phyloP scores from a whole-genome alignment of 495 filamentous ascomycete species.

The Penicillium fimorum region DNA sequence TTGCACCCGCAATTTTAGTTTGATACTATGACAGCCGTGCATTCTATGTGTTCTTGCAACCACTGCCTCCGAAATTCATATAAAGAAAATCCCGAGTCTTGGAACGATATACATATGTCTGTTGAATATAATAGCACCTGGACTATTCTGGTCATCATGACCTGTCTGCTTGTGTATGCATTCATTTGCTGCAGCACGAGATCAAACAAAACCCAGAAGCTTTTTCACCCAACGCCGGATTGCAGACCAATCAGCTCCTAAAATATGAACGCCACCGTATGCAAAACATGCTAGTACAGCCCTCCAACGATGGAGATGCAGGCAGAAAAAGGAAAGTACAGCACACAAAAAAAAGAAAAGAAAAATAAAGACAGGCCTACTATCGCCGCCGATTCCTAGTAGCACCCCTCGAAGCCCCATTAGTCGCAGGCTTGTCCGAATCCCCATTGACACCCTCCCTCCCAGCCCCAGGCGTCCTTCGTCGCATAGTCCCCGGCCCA shows the following conservation, averaged over 20 bases:
- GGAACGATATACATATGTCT: neutral
- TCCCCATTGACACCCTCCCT: slow-evolving; percentile 39
- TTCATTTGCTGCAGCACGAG: neutral
- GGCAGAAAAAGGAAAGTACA: neutral
- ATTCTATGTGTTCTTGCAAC: neutral
- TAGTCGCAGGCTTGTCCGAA: slow-evolving; percentile 3
- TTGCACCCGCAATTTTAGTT: neutral
- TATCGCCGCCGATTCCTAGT: slow-evolving; percentile 6
- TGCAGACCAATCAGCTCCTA: neutral
- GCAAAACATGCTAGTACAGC: neutral
- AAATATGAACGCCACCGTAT: neutral
- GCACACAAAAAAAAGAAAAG: neutral
- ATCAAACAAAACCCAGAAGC: neutral
- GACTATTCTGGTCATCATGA: neutral
- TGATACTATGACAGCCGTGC: neutral
- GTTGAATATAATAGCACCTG: neutral
- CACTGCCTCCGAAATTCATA: neutral
- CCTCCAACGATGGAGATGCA: neutral
- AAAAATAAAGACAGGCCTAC: neutral
- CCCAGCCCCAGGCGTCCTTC: slow-evolving; percentile 64
- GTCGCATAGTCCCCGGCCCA: slow-evolving; percentile 77
- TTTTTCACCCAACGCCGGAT: slow-evolving; percentile 1
- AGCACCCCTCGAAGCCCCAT: neutral
- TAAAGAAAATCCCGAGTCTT: neutral
- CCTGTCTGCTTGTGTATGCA: neutral